Evolutionary conservation across 1,284 basidiomycete genomes (phyloP).

Genomic region (Pascua sp.): DNA sequence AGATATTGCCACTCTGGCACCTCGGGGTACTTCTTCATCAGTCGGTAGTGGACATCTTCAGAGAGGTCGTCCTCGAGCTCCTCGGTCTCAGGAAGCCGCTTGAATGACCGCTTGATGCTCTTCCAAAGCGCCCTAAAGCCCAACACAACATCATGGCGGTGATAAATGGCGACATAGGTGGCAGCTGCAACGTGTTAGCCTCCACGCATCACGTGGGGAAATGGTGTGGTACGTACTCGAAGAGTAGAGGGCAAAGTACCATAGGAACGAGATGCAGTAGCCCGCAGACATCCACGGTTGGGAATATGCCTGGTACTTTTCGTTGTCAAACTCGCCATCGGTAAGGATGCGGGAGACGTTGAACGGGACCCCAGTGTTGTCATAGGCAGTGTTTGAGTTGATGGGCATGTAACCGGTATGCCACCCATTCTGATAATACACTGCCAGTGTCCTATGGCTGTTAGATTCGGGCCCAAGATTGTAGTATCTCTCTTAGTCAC

Average conservation of each 20-base stretch:
- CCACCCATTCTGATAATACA: slow-evolving; percentile 32
- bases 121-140: slow-evolving; percentile 41
- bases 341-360: slow-evolving; percentile 44
- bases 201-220: neutral
- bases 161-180: slow-evolving; percentile 48
- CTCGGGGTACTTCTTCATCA: slow-evolving; percentile 59
- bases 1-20: slow-evolving; percentile 76
- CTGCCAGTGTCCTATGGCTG: slow-evolving; percentile 15
- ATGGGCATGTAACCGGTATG: slow-evolving; percentile 40
- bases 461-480: neutral
- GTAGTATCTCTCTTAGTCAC: neutral
- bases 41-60: slow-evolving; percentile 33
- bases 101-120: slow-evolving; percentile 9
- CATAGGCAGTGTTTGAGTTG: slow-evolving; percentile 27
- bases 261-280: slow-evolving; percentile 34
- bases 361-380: slow-evolving; percentile 34
- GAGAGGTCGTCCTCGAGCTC: slow-evolving; percentile 19
- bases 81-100: neutral
- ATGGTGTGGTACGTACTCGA: slow-evolving; percentile 15
- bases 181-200: slow-evolving; percentile 52
- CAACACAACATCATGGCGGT: slow-evolving; percentile 47
- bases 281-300: slow-evolving; percentile 38
- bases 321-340: slow-evolving; percentile 17
- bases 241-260: slow-evolving; percentile 42
- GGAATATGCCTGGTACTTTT: slow-evolving; percentile 38